Conservation (phyloP, 2,329 filamentous ascomycete species). For the Dothistroma pini region DNA sequence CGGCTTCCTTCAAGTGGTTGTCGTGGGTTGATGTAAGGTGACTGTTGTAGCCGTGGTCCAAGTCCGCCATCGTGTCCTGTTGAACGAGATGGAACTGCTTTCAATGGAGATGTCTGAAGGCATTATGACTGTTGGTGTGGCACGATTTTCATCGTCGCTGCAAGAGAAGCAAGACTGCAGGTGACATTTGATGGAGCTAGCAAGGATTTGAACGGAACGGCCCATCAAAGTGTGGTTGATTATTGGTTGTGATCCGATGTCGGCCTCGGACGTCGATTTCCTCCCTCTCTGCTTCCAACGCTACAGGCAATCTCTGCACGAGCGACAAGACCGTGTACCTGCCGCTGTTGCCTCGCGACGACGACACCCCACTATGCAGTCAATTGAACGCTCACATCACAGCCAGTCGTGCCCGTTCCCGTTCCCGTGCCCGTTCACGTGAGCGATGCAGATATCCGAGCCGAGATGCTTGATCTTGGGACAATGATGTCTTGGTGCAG, state of each 20-base stretch:
- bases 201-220: neutral
- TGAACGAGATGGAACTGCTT: neutral
- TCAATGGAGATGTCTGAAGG: neutral
- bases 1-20: slow-evolving; percentile 11
- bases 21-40: neutral
- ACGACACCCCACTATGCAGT: too few species aligned
- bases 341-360: too few species aligned
- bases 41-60: neutral
- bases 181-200: neutral
- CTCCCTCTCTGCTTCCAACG: too few species aligned
- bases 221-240: neutral
- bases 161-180: neutral
- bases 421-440: too few species aligned
- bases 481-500: too few species aligned
- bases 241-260: neutral
- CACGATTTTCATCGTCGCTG: neutral
- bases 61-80: neutral
- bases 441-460: neutral
- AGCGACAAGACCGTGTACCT: too few species aligned
- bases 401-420: too few species aligned
- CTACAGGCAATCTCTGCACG: too few species aligned
- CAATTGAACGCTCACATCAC: too few species aligned
- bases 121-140: neutral
- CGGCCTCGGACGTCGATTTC: neutral
- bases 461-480: too few species aligned